Percentiles rank a stretch among this genome's conserved stretches.
Evolutionary conservation across 2,329 filamentous ascomycete genomes (phyloP).

Genomic region (Cladosporium sp.): DNA sequence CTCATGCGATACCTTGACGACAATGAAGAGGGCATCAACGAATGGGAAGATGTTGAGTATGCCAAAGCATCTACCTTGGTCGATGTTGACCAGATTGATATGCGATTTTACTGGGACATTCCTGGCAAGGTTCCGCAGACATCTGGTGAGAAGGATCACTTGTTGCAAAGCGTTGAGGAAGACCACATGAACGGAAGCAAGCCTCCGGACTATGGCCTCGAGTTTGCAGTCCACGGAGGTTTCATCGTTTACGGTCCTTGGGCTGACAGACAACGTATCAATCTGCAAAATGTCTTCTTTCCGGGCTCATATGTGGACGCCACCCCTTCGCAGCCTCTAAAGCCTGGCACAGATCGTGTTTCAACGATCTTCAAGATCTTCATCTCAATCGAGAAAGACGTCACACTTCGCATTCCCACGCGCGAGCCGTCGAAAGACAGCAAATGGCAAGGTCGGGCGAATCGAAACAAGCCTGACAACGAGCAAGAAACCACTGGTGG

Average conservation of each 20-base stretch:
- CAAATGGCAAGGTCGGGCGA: constrained; percentile 71
- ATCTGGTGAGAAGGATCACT: constrained; percentile 4
- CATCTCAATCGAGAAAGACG: constrained; percentile 75
- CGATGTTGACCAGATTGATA: constrained; percentile 69
- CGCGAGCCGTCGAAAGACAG: constrained; percentile 93
- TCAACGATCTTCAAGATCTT: constrained; percentile 78
- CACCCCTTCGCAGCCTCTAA: constrained; percentile 57
- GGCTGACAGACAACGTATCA: constrained; percentile 84
- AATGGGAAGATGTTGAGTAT: constrained; percentile 87
- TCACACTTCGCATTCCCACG: constrained; percentile 75
- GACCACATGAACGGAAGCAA: constrained; percentile 71
- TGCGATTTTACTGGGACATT: constrained; percentile 89
- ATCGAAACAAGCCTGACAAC: constrained; percentile 26
- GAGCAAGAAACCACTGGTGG: constrained; percentile 9
- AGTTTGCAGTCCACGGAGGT: constrained; percentile 73
- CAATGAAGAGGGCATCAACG: constrained; percentile 69
- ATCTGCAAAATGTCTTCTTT: constrained; percentile 86
- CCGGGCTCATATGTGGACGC: constrained; percentile 77
- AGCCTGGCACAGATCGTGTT: constrained; percentile 64
- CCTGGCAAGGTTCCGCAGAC: constrained; percentile 60
- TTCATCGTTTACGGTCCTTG: constrained; percentile 91
- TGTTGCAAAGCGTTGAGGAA: constrained; percentile 22
- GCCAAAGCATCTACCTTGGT: constrained; percentile 77
- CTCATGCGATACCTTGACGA: constrained; percentile 87
- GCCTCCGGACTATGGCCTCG: constrained; percentile 88